A percentile compares a stretch with the other conserved stretches of the same genome.
These are phyloP conservation scores for Penicillium chermesinum DNA, from an alignment of 495 filamentous ascomycete species.

Conservation along the genomic window DNA sequence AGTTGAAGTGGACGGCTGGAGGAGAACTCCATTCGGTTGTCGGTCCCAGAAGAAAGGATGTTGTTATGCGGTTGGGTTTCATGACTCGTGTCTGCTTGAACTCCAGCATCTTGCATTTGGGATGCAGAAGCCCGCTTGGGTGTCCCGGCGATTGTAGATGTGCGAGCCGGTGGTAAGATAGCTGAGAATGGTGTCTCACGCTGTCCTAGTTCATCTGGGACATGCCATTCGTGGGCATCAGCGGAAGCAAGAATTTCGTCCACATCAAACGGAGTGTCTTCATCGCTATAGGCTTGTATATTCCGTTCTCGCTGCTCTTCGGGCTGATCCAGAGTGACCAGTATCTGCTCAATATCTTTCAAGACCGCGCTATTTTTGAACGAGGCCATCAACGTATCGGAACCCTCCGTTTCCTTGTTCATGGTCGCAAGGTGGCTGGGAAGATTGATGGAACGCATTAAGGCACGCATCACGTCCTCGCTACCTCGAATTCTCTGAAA, in stretches of 20 bases:
- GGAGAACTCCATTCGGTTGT: constrained; percentile 13
- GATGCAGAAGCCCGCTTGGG: constrained; percentile 6
- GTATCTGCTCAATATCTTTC: constrained; percentile 47
- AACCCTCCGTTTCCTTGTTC: constrained; percentile 42
- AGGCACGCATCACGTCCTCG: constrained; percentile 39
- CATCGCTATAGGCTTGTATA: constrained; percentile 19
- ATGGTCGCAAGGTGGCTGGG: constrained; percentile 39
- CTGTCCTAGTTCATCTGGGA: constrained; percentile 27
- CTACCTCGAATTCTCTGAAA: constrained; percentile 40
- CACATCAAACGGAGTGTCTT: constrained; percentile 31
- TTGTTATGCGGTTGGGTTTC: constrained; percentile 5
- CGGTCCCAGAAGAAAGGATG: constrained; percentile 1
- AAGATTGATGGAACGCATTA: constrained; percentile 37
- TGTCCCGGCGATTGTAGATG: constrained; percentile 19
- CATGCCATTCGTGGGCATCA: constrained; percentile 36
- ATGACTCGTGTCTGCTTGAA: constrained; percentile 17
- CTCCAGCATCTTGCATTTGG: constrained; percentile 23
- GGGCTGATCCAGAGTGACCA: constrained; percentile 42
- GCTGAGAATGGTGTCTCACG: constrained; percentile 20
- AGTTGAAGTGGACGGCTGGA: constrained; percentile 25
- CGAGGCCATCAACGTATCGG: constrained; percentile 43
- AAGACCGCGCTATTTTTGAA: constrained; percentile 53
- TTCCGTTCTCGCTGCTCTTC: constrained; percentile 32
- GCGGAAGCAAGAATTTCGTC: constrained; percentile 32
- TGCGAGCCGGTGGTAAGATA: constrained; percentile 30